These are phyloP conservation scores for Teunomyces gatunensis DNA, from an alignment of 805 yeast genomes.

Conservation along the genomic window DNA sequence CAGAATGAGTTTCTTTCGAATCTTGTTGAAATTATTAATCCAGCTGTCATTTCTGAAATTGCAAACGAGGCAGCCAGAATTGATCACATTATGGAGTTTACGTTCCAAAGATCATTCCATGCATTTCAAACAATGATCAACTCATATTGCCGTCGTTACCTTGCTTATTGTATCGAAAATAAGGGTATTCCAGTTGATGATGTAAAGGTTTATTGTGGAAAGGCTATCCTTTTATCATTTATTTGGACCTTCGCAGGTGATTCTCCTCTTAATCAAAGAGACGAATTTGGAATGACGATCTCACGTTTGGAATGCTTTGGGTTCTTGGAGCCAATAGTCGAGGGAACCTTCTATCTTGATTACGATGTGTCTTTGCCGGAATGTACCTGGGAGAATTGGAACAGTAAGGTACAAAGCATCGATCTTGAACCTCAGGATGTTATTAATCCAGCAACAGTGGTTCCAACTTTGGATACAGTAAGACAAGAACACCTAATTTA, in stretches of 20 bases:
- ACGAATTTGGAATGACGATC: constrained; percentile 27
- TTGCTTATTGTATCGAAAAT: constrained; percentile 9
- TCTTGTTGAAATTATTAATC: constrained; percentile 13
- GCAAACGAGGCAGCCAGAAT: constrained; percentile 20
- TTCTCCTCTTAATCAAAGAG: constrained; percentile 34
- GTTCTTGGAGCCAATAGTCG: constrained; percentile 7
- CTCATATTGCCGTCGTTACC: constrained; percentile 28
- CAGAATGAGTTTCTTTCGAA: constrained; percentile 13
- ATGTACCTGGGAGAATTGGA: constrained; percentile 47
- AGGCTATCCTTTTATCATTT: constrained; percentile 36
- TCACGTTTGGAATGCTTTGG: constrained; percentile 6
- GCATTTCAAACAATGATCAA: constrained; percentile 42
- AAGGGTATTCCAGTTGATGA: constrained; percentile 20
- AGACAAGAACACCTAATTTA: constrained; percentile 63
- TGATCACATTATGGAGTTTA: constrained; percentile 54
- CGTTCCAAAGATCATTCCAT: constrained; percentile 31
- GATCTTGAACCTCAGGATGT: constrained; percentile 61
- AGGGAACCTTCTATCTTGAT: constrained; percentile 29
- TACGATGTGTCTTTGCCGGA: constrained; percentile 44
- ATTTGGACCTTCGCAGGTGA: constrained; percentile 72
- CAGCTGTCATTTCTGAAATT: constrained; percentile 1
- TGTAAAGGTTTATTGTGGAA: constrained; percentile 24
- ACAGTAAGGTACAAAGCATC: constrained; percentile 33
- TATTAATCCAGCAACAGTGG: constrained; percentile 57
- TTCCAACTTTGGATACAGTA: constrained; percentile 78